Conservation (phyloP, 73 alveolate genomes). For the Paramecium tetraurelia region DNA sequence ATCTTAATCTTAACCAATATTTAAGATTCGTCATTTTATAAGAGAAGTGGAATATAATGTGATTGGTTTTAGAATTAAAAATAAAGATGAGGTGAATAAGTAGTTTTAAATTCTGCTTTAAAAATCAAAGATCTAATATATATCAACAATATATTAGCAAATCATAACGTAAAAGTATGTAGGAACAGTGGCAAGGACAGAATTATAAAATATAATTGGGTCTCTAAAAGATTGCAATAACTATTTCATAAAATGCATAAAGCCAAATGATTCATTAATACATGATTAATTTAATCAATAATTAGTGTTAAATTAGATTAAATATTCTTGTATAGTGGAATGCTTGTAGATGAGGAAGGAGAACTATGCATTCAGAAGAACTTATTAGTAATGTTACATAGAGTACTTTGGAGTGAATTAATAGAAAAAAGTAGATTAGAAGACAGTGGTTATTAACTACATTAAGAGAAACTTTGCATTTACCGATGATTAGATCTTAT, state of each 20-base stretch:
- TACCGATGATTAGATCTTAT: background rate
- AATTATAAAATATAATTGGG: slow-evolving; percentile 37
- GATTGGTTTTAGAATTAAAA: slow-evolving; percentile 86
- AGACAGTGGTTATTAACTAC: background rate
- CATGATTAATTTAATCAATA: background rate
- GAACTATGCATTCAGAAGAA: slow-evolving; percentile 42
- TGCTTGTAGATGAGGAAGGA: slow-evolving; percentile 29
- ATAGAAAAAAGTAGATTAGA: slow-evolving; percentile 22
- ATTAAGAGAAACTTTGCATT: background rate
- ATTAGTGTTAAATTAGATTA: background rate
- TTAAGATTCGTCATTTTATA: slow-evolving; percentile 80
- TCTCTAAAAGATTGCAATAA: background rate
- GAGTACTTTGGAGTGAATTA: background rate
- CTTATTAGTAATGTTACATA: background rate
- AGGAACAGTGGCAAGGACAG: slow-evolving; percentile 5
- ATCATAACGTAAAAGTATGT: background rate
- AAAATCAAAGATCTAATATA: background rate
- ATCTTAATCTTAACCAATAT: slow-evolving; percentile 54
- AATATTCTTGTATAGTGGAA: slow-evolving; percentile 33
- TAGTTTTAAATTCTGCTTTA: background rate
- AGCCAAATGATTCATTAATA: slow-evolving; percentile 31
- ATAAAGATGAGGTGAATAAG: slow-evolving; percentile 81
- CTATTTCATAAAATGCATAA: slow-evolving; percentile 54
- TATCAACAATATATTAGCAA: slow-evolving; percentile 29
- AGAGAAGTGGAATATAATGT: slow-evolving; percentile 85